Percentiles rank a stretch among this genome's conserved stretches.
Evolutionary conservation across 1,284 basidiomycete species (phyloP).

Genomic region (Ceratobasidium sp.): DNA sequence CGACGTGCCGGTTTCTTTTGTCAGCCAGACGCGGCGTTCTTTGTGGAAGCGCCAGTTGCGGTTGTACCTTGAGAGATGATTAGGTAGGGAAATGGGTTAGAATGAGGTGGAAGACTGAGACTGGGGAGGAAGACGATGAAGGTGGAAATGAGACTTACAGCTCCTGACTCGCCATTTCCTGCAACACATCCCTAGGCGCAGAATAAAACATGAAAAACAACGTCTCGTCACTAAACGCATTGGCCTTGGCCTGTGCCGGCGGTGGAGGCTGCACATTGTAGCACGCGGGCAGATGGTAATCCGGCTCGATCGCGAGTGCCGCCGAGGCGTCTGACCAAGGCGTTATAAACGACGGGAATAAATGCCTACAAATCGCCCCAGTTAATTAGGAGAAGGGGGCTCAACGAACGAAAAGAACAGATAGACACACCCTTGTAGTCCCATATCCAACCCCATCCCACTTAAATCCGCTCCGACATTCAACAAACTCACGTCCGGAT

Average conservation of each 20-base stretch:
- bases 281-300: slow-evolving; percentile 92
- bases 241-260: slow-evolving; percentile 87
- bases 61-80: slow-evolving; percentile 74
- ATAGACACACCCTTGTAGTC: slow-evolving; percentile 78
- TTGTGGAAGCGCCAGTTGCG: slow-evolving; percentile 99
- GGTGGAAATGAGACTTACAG: slow-evolving; percentile 70
- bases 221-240: slow-evolving; percentile 95
- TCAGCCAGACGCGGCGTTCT: slow-evolving; percentile 94
- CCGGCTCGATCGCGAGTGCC: slow-evolving; percentile 86
- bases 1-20: slow-evolving; percentile 87
- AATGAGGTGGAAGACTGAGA: too few species aligned
- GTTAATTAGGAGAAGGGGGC: background rate
- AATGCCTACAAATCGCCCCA: slow-evolving; percentile 67
- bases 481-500: slow-evolving; percentile 87
- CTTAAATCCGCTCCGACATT: slow-evolving; percentile 93
- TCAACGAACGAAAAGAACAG: slow-evolving; percentile 38
- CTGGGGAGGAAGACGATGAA: too few species aligned
- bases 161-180: slow-evolving; percentile 96
- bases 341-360: slow-evolving; percentile 95
- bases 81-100: too few species aligned
- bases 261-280: slow-evolving; percentile 95
- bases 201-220: slow-evolving; percentile 99
- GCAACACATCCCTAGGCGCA: slow-evolving; percentile 90
- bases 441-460: slow-evolving; percentile 93
- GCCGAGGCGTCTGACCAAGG: slow-evolving; percentile 94